phyloP scores from a whole-genome alignment of 2,329 filamentous ascomycete species.

The Fusarium annulatum region DNA sequence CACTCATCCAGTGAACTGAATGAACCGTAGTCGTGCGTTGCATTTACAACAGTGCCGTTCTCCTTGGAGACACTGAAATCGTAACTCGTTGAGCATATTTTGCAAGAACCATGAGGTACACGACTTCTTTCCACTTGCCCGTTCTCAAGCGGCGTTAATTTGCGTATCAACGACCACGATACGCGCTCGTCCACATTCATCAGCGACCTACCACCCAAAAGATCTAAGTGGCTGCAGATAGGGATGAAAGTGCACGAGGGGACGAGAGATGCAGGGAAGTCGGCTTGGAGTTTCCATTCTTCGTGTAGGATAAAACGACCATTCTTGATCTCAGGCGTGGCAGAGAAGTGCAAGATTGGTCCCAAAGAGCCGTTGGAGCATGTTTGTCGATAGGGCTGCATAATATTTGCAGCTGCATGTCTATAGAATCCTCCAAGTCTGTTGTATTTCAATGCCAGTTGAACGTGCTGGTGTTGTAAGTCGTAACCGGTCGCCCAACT shows the following conservation, averaged over 20 bases:
- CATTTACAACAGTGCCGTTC: neutral
- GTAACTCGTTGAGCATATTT: neutral
- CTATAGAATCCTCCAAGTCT: neutral
- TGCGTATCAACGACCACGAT: neutral
- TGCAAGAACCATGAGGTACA: neutral
- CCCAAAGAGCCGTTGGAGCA: rapidly evolving
- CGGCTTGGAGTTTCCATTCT: neutral
- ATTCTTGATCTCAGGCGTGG: neutral
- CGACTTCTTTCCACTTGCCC: rapidly evolving
- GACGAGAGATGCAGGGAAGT: rapidly evolving
- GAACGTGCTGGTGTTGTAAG: neutral
- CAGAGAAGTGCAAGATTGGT: neutral
- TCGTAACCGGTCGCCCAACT: neutral
- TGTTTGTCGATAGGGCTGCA: neutral
- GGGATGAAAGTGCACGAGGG: rapidly evolving
- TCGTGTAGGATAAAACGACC: neutral
- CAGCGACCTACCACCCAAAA: neutral
- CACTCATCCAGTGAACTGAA: neutral
- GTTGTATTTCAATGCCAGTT: neutral
- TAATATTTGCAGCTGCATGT: rapidly evolving
- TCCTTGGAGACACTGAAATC: neutral
- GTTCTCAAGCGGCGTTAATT: neutral
- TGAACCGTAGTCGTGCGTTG: neutral
- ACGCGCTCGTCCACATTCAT: too few relatives aligned
- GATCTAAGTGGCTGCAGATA: neutral